phyloP scores from a whole-genome alignment of 2,329 filamentous ascomycete genomes.

The Penicillium fuscoglaucum region DNA sequence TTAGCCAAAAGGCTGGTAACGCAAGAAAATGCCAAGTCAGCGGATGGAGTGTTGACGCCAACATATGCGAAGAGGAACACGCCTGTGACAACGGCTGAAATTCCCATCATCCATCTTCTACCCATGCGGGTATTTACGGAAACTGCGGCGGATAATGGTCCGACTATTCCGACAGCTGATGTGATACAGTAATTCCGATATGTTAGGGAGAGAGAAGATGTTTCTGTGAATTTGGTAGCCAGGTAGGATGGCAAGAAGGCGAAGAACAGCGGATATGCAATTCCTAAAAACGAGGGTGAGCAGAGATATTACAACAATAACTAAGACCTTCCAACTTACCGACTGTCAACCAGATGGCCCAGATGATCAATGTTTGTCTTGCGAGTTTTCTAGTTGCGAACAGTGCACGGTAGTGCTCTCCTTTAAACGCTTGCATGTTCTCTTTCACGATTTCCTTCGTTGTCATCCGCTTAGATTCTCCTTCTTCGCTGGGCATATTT shows the following conservation, averaged over 20 bases:
- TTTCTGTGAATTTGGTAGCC: slow-evolving; percentile 38
- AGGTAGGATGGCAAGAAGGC: slow-evolving; percentile 51
- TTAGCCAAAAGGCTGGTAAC: slow-evolving; percentile 51
- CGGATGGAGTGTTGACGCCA: slow-evolving; percentile 39
- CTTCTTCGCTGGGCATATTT: background rate
- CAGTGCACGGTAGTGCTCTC: slow-evolving; percentile 29
- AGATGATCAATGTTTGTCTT: slow-evolving; percentile 39
- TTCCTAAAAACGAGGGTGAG: slow-evolving; percentile 26
- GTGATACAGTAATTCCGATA: slow-evolving; percentile 32
- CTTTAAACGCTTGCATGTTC: slow-evolving; percentile 32
- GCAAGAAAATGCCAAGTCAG: slow-evolving; percentile 36
- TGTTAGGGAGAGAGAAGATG: slow-evolving; percentile 22
- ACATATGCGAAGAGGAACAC: slow-evolving; percentile 52
- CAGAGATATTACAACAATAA: background rate
- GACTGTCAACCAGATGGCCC: slow-evolving; percentile 48
- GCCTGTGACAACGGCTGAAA: slow-evolving; percentile 48
- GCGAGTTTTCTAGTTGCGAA: slow-evolving; percentile 29
- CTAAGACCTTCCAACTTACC: slow-evolving; percentile 2
- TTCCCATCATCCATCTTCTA: slow-evolving; percentile 48
- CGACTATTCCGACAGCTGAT: slow-evolving; percentile 43
- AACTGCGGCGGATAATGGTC: slow-evolving; percentile 46
- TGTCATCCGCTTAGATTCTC: slow-evolving; percentile 15
- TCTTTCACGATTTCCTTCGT: slow-evolving; percentile 31
- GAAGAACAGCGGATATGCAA: slow-evolving; percentile 51
- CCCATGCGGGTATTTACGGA: slow-evolving; percentile 46